Evolutionary conservation across 2,329 filamentous ascomycete species (phyloP), one percentile per base, ranked within the genome.

Genomic region (Trichoderma harzianum): DNA sequence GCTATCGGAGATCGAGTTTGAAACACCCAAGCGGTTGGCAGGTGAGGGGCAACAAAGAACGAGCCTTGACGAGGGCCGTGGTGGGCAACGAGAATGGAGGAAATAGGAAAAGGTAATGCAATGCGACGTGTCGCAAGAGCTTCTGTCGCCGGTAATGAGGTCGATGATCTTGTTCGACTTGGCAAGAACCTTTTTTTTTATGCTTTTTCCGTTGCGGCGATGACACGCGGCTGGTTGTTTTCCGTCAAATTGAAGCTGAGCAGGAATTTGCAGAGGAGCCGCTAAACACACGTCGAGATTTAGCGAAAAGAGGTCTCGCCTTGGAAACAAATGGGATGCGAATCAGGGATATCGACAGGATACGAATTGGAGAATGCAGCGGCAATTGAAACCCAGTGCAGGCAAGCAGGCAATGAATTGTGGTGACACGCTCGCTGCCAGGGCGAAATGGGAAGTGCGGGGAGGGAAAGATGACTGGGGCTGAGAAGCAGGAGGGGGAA

Each of bases 61-160:
- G 73, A 72, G 72, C 74, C 75, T 74, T 78, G 74, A 73, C 70
- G 78, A 74, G 76, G 77, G 79, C 80, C 81, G 80, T 83, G 78
- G 73, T 81, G 80, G 80, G 80, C 80, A 79, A 78, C 73, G 69
- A 73, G 67, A 70, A 67, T 69, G n/a, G 73, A 74, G 74, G 71
- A 57, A 69, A 73, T 68, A 60, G 60, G 16, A 47, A 43, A 24
- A 21, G 21, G n/a, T 12, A 18, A 30, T 63, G 47, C 28, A 53
- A 57, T 36, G 64, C 72, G 72, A 68, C 39, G 28, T 68, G 53
- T 66, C 69, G 73, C 70, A 36, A 61, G 26, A 60, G 39, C 18
- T 30, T 73, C 18, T 65, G 57, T 36, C 51, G 69, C 69, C 36
- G 57, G 32, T 55, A 32, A 28, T 47, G 34, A 60, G 26, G 51